Conservation (phyloP, 2,329 filamentous ascomycete genomes). For the Magnaporthiopsis incrustans region DNA sequence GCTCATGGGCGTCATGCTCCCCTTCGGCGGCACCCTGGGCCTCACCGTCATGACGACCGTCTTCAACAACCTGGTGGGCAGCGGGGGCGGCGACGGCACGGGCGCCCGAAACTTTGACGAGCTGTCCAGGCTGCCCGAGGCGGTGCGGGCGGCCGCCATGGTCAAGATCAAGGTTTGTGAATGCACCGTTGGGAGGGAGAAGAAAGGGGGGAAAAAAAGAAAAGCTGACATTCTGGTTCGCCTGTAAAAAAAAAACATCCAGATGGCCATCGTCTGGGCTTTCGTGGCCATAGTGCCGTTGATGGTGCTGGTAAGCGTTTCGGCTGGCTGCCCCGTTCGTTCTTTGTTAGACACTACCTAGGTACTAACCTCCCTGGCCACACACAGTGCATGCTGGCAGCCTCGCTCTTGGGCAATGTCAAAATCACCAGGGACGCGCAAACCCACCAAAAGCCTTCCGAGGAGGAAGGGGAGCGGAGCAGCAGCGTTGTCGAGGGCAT, state of each 20-base stretch:
- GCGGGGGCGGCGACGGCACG: slow-evolving; percentile 16
- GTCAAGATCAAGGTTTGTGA: not conserved
- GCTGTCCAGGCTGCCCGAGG: slow-evolving; percentile 25
- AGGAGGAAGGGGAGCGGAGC: not conserved
- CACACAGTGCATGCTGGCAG: slow-evolving; percentile 18
- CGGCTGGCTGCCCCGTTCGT: not conserved
- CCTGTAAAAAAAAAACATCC: no score
- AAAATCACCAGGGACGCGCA: slow-evolving; percentile 18
- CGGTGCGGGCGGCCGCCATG: not conserved
- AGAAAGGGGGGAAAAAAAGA: not conserved
- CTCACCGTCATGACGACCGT: slow-evolving; percentile 62
- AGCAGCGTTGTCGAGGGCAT: slow-evolving; percentile 7
- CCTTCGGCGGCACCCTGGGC: slow-evolving; percentile 56
- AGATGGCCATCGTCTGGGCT: slow-evolving; percentile 53
- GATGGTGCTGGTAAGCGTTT: slow-evolving; percentile 31
- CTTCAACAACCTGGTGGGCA: slow-evolving; percentile 49
- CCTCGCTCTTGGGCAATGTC: slow-evolving; percentile 25
- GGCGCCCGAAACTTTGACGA: slow-evolving; percentile 25
- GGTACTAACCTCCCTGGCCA: not conserved
- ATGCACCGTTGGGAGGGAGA: no score
- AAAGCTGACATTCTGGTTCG: not conserved
- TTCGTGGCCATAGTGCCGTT: slow-evolving; percentile 55
- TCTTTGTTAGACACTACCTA: not conserved
- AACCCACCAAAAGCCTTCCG: not conserved
- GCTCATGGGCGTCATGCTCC: slow-evolving; percentile 49